phyloP scores from a whole-genome alignment of 108 stramenopile species.

The Craspedostauros australis region DNA sequence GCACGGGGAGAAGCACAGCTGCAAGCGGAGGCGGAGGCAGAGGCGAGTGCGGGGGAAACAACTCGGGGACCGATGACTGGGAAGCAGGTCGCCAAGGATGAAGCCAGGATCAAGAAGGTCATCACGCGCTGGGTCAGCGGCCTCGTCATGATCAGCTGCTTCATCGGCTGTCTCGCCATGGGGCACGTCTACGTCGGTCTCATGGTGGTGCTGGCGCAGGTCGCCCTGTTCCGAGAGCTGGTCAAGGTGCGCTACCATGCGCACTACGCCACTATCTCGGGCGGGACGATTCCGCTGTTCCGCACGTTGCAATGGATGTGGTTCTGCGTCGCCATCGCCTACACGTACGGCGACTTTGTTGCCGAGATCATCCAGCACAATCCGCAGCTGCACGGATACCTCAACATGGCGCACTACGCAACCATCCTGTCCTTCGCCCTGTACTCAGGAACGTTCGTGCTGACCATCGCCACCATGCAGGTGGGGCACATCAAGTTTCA shows the following conservation, averaged over 20 bases:
- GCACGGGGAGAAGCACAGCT: no score
- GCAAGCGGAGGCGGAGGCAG: no score
- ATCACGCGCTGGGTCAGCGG: conserved; percentile 42
- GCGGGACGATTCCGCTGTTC: conserved; percentile 93
- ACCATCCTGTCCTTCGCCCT: conserved; percentile 58
- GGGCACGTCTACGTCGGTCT: conserved; percentile 83
- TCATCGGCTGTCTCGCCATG: conserved; percentile 42
- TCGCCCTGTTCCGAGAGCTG: conserved; percentile 90
- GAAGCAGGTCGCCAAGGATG: conserved; percentile 34
- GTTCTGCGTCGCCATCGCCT: conserved; percentile 89
- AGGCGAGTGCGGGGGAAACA: no score
- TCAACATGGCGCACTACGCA: conserved; percentile 52
- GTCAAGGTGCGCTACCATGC: conserved; percentile 90
- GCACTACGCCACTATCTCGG: conserved; percentile 66
- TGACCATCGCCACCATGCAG: conserved; percentile 91
- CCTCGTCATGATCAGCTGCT: conserved; percentile 48
- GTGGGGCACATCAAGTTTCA: conserved; percentile 90
- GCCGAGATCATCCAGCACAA: conserved; percentile 63
- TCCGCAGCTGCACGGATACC: conserved; percentile 45
- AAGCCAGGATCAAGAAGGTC: conserved; percentile 43
- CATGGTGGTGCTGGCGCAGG: conserved; percentile 65
- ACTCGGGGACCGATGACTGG: conserved; percentile 16
- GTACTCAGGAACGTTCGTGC: conserved; percentile 84
- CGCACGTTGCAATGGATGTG: conserved; percentile 98
- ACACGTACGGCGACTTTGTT: conserved; percentile 80